Base-by-base conservation (phyloP, 768 basidiomycete species). In the Kwoniella heveanensis region DNA sequence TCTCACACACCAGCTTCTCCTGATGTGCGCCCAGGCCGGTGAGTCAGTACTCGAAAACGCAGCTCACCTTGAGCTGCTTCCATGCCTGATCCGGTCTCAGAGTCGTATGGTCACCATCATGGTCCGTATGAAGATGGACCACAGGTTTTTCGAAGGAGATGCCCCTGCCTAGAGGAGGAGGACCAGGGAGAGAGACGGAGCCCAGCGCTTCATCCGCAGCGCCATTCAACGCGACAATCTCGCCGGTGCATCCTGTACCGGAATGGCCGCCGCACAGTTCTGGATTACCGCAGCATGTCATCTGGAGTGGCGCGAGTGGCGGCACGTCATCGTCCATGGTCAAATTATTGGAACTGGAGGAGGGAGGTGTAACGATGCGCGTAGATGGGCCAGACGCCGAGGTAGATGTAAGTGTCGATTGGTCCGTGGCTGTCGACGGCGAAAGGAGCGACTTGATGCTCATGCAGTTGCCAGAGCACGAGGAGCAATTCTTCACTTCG, bases 61-160 rank as follows among this genome's bases (percentile, higher is more conserved):
- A 24, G 53, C 65, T 48, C 46, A 76, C 71, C 66, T 79, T 79
- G n/a, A 79, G 54, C n/a, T 72, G 65, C 52, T 71, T 71, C 78
- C 78, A 79, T 9, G 78, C 78, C 53, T 79, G 68, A 60, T 79
- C 77, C 2, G 68, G 64, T 17, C 70, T 58, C 44, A 79, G 71
- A 2, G 66, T 77, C 15, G 59, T 66, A 22, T 64, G 62, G 24
- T 62, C 61, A 2, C 44, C 36, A 13, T 50, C 21, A 37, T 54
- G 25, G 36, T 62, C 44, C 19, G 53, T 37, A 54, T 54, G 53
- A 17, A 62, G 32, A 49, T 62, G 52, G 1, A 54, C 53, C 44
- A 47, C 37, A 6, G 60, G 60, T 48, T 30, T 52, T 19, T 52
- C 60, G 9, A 37, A 52, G 12, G 37, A 49, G 1, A 62, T 54